phyloP scores from a whole-genome alignment of 345 rosid species.

The Angophora floribunda region DNA sequence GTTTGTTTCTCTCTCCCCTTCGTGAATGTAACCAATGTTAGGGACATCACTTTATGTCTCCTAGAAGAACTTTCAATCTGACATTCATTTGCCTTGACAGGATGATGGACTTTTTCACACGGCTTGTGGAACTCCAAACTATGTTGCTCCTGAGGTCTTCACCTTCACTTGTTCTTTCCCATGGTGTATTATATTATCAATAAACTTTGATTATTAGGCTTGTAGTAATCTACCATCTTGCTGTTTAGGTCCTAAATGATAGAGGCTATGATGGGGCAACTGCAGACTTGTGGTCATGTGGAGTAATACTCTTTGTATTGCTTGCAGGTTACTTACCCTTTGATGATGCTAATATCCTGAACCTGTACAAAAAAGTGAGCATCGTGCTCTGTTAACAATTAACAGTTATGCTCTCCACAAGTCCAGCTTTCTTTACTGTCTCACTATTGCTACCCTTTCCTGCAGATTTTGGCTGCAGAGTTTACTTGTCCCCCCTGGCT shows the following conservation, averaged over 20 bases:
- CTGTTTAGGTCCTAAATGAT: constrained; percentile 81
- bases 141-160: constrained; percentile 93
- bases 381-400: constrained; percentile 2
- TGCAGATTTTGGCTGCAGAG: constrained; percentile 84
- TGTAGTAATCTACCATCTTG: neutral
- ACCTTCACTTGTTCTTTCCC: neutral
- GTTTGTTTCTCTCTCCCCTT: neutral
- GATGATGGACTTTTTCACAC: constrained; percentile 97
- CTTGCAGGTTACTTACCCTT: constrained; percentile 99
- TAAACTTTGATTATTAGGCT: neutral
- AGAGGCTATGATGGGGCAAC: constrained; percentile 97
- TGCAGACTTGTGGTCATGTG: constrained; percentile 98
- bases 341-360: constrained; percentile 87
- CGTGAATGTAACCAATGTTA: neutral
- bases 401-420: neutral
- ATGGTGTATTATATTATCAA: neutral
- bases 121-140: constrained; percentile 95
- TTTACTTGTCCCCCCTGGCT: constrained; percentile 95
- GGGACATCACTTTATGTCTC: neutral
- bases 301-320: constrained; percentile 93
- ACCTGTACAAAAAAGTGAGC: constrained; percentile 92
- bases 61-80: neutral
- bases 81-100: constrained; percentile 18
- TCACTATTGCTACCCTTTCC: neutral
- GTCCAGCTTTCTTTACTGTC: constrained; percentile 3